These are phyloP conservation scores for Murraya paniculata DNA, from an alignment of 345 rosid species.

Conservation along the genomic window DNA sequence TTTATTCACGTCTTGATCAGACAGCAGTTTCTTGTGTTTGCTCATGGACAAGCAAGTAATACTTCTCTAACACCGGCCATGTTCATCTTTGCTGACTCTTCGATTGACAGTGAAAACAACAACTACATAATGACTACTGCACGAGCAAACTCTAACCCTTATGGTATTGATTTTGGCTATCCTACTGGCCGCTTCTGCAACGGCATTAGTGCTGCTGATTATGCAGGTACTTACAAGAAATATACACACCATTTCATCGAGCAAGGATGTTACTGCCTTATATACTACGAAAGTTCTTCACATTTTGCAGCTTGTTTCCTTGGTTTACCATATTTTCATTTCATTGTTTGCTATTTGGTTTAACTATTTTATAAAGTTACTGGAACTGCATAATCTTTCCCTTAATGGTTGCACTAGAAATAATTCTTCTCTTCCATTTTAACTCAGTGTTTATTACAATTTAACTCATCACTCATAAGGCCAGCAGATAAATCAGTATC, in stretches of 20 bases:
- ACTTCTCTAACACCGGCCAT: constrained; percentile 34
- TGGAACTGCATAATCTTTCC: too few relatives aligned
- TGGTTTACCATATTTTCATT: constrained; percentile 27
- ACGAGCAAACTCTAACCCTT: constrained; percentile 33
- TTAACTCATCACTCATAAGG: background rate
- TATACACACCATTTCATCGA: background rate
- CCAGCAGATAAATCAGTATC: background rate
- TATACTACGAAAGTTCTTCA: background rate
- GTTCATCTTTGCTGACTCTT: constrained; percentile 38
- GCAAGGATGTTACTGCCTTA: background rate
- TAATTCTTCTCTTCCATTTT: too few relatives aligned
- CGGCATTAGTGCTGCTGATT: constrained; percentile 35
- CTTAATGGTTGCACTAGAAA: too few relatives aligned
- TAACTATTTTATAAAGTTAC: too few relatives aligned
- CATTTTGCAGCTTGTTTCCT: constrained; percentile 12
- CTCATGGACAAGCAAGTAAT: constrained; percentile 15
- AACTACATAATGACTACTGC: constrained; percentile 36
- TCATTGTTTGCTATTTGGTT: too few relatives aligned
- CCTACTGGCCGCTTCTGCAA: constrained; percentile 40
- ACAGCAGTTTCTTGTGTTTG: constrained; percentile 17
- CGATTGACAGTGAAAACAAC: constrained; percentile 40
- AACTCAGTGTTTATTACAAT: background rate
- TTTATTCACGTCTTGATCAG: constrained; percentile 13
- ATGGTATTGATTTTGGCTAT: constrained; percentile 44
- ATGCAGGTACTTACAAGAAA: constrained; percentile 16